phyloP scores from a whole-genome alignment of 768 basidiomycete genomes.

The Lentinula sp. region DNA sequence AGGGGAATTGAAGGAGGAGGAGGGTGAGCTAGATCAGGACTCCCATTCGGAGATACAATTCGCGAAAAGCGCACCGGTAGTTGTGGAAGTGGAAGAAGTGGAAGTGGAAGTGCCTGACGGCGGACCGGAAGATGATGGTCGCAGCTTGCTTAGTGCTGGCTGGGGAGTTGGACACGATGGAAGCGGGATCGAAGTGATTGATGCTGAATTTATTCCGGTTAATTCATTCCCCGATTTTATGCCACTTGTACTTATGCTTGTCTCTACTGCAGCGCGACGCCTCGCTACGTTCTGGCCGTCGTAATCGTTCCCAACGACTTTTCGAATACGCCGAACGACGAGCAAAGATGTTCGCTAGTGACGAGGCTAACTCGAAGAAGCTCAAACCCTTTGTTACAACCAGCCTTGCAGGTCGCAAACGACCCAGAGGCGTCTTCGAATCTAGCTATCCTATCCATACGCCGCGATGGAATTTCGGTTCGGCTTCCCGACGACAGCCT shows the following conservation, averaged over 20 bases:
- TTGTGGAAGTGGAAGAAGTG: neutral
- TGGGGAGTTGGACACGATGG: conserved; percentile 83
- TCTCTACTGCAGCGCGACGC: neutral
- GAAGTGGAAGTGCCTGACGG: neutral
- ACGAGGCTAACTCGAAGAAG: neutral
- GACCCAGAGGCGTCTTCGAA: neutral
- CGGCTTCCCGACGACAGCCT: neutral
- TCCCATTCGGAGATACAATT: conserved; percentile 7
- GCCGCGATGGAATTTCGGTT: neutral
- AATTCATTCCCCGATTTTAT: conserved; percentile 13
- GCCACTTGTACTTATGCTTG: neutral
- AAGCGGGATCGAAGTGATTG: conserved; percentile 65
- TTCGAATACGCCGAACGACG: conserved; percentile 7
- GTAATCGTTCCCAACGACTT: conserved; percentile 5
- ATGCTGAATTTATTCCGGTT: conserved; percentile 60
- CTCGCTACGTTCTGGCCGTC: neutral
- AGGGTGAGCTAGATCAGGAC: conserved; percentile 4
- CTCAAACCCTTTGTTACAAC: neutral
- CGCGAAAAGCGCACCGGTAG: neutral
- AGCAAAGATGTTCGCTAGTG: neutral
- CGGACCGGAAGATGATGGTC: conserved; percentile 46
- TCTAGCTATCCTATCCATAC: conserved; percentile 1
- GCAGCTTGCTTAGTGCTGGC: conserved; percentile 53
- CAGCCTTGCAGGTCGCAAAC: neutral
- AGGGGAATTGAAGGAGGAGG: conserved; percentile 1